Base-by-base conservation (phyloP, 495 filamentous ascomycete species). In the Cercophora scortea region DNA sequence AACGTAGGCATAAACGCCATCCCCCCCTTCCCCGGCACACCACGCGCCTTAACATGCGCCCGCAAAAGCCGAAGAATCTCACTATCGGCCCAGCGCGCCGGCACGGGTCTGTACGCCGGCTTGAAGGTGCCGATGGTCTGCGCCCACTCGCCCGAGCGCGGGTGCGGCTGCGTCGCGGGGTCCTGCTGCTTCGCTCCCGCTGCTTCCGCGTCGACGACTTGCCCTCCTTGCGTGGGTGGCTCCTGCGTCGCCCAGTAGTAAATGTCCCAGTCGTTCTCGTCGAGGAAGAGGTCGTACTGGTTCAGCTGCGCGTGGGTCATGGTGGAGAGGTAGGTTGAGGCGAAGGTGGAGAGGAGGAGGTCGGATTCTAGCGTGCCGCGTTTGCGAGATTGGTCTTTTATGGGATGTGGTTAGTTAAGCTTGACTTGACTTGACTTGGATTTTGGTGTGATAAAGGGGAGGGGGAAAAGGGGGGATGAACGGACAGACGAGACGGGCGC, bases 231-330 rank as follows among this genome's bases (percentile, higher is more conserved):
- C 32, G 71, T 75, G 52, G 36, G 36, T 6, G 87, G 79, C 56
- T 87, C 82, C 66, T 98, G 94, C n/a, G 94, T 98, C 0, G 90
- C 89, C 93, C 93, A 98, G 79, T 98, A 98, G 76, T 98, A 98
- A 53, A 98, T 97, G 66, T 98, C 93, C 93, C 93, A 98, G 70
- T 98, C 93, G 66, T 97, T 97, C 69, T 98, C 93, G 72, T 98
- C 93, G 44, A 98, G 82, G 78, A 98, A 96, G 13, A 78, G 72
- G 68, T 97, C 94, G 73, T 91, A 97, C 68, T 94, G 82, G 53
- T 79, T 65, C 50, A 98, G 80, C 61, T 92, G 89, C 45, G 74
- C 70, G 4, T 71, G 70, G 0, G 76, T 78, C 92, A 98, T 95
- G 43, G 70, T 67, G 9, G 71, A 61, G 11, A 98, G 82, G 68